phyloP scores from a whole-genome alignment of 2,329 filamentous ascomycete genomes.

The Leptographium galeiforme region DNA sequence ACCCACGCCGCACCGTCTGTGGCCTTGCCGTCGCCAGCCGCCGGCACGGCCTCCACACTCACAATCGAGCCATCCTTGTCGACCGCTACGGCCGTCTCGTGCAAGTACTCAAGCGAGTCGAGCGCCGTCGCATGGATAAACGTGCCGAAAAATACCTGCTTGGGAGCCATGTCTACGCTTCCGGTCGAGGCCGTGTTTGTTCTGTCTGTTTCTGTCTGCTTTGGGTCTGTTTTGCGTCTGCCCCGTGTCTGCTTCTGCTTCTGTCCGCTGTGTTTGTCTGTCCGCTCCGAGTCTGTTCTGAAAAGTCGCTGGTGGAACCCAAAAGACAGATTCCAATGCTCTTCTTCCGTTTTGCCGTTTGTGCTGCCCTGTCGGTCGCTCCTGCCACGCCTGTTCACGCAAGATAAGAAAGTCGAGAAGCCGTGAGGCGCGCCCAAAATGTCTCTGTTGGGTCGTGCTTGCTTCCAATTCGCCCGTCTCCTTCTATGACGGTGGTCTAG shows the following conservation, averaged over 20 bases:
- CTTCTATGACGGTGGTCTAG: no score
- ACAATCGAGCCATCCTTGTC: conserved; percentile 35
- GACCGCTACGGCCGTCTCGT: conserved; percentile 38
- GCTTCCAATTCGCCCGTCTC: no score
- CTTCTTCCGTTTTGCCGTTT: background rate
- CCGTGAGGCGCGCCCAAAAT: background rate
- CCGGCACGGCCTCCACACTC: conserved; percentile 23
- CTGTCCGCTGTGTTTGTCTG: background rate
- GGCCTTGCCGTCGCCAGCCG: conserved; percentile 7
- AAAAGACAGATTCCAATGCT: background rate
- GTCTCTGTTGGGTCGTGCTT: background rate
- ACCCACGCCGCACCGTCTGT: conserved; percentile 13
- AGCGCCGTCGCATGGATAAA: conserved; percentile 40
- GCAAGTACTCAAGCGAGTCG: conserved; percentile 35
- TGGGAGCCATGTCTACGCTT: conserved; percentile 12
- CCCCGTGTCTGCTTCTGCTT: background rate
- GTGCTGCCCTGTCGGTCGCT: background rate
- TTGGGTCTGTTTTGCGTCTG: no score
- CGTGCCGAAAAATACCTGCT: conserved; percentile 38
- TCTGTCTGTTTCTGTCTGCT: background rate
- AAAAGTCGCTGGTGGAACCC: background rate
- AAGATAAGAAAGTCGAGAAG: background rate
- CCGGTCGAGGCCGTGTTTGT: background rate
- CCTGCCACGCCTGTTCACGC: background rate
- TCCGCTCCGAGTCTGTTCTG: no score